Base-by-base conservation (phyloP, 441 rosid species). In the Geranium incanum region DNA sequence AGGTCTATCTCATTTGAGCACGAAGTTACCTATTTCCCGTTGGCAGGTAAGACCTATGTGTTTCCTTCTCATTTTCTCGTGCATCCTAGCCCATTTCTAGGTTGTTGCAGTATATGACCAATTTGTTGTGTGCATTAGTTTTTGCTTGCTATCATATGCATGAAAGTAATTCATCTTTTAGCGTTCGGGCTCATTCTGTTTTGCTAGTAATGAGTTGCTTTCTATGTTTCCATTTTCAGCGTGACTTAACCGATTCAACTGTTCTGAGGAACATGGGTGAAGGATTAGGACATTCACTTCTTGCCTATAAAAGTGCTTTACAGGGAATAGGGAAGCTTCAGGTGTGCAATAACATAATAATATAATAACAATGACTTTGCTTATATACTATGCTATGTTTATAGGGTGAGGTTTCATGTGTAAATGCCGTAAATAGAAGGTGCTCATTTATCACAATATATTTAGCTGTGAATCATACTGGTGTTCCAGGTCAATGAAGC, bases 231-330 rank as follows among this genome's bases (percentile, higher is more conserved):
- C 70, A 63, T 57, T 71, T 85, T 78, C 88, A 95, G 96, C 93
- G 95, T 18, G 99, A 92, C 81, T 86, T 92, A 76, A 89, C 97
- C 6, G 98, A 91, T 86, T 92, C 97, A 55, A 95, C 97, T 70
- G 95, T 89, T 65, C 74, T 92, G 84, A 89, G 99, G 83, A 93
- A 88, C 81, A 87, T 89, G 92, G 97, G 93, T 41, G 91, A 85
- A 78, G 97, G 91, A 81, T 78, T 95, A 60, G 99, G 96, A 3
- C 97, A 89, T 80, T 95, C 97, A 75, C 95, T 93, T 80, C 91
- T 91, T 33, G 96, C 94, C 38, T 95, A 89, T 84, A 91, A 87
- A 83, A 91, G 96, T 69, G 89, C 95, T 5, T 72, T 89, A 66
- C 86, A 84, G 69, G 98, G 99, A 69, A 89, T 93, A 9, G 80